These are phyloP conservation scores for Myrmaecium sp. DNA, from an alignment of 2,329 filamentous ascomycete genomes.

Conservation along the genomic window DNA sequence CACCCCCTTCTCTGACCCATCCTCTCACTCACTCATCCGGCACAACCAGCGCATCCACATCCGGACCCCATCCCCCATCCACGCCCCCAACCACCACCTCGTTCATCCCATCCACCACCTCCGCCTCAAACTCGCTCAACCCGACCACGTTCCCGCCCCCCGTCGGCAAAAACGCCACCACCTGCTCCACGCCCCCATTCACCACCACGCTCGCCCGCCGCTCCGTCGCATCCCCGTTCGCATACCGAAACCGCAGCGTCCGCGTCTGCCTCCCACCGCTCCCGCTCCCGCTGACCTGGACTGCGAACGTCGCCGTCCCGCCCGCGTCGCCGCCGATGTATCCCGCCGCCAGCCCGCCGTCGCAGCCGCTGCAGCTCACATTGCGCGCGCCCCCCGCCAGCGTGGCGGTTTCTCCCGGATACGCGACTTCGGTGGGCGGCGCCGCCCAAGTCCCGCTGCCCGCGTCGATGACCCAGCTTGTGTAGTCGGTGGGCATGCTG, in stretches of 20 bases:
- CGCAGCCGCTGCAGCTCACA: slow-evolving; percentile 44
- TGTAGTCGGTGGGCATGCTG: slow-evolving; percentile 31
- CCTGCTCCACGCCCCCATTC: slow-evolving; percentile 32
- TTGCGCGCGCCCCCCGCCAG: slow-evolving; percentile 29
- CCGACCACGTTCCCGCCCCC: slow-evolving; percentile 28
- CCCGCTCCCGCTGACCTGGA: no score
- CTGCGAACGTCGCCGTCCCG: slow-evolving; percentile 34
- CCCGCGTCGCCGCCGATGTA: slow-evolving; percentile 28
- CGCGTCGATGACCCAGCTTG: slow-evolving; percentile 37
- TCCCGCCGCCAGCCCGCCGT: slow-evolving; percentile 31
- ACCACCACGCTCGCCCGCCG: slow-evolving; percentile 38
- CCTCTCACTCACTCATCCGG: no score
- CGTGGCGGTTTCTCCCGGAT: slow-evolving; percentile 34
- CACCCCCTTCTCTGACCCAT: no score
- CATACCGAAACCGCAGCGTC: slow-evolving; percentile 38
- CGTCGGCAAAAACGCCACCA: slow-evolving; percentile 38
- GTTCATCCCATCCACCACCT: slow-evolving; percentile 35
- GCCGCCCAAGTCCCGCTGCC: slow-evolving; percentile 26
- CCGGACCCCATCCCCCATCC: slow-evolving; percentile 29
- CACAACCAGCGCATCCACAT: slow-evolving; percentile 38
- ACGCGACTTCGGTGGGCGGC: slow-evolving; percentile 28
- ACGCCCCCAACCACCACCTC: slow-evolving; percentile 29
- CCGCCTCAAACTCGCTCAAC: slow-evolving; percentile 31
- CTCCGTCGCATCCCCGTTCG: slow-evolving; percentile 37
- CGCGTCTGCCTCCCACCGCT: slow-evolving; percentile 26